These are phyloP conservation scores for Talaromyces sp. DNA, from an alignment of 2,329 filamentous ascomycete genomes.

Conservation along the genomic window DNA sequence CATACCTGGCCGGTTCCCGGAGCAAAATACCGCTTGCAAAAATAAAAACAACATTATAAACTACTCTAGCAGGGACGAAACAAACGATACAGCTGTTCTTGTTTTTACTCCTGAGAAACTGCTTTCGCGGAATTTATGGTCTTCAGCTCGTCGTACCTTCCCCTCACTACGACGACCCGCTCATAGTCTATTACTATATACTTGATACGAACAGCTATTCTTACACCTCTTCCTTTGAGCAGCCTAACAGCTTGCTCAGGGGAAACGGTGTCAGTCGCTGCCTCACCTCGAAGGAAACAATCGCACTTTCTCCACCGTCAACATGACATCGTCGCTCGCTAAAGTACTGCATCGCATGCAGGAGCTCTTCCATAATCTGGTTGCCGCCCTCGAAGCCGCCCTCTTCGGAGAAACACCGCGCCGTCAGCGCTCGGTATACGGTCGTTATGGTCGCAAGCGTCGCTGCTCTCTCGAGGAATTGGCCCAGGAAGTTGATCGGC, in stretches of 20 bases:
- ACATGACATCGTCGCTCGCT: slow-evolving; percentile 36
- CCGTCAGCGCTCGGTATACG: slow-evolving; percentile 33
- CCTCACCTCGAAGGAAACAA: not conserved
- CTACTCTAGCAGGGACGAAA: not conserved
- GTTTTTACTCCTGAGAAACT: not conserved
- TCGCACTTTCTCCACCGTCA: slow-evolving; percentile 13
- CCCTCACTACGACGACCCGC: slow-evolving; percentile 1
- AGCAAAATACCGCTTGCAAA: slow-evolving; percentile 10
- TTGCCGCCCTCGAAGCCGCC: slow-evolving; percentile 39
- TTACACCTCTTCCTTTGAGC: slow-evolving; percentile 8
- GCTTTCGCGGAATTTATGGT: not conserved
- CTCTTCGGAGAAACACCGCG: slow-evolving; percentile 33
- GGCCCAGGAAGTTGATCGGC: slow-evolving; percentile 37
- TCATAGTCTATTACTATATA: not conserved
- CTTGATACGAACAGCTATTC: not conserved
- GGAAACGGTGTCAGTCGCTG: slow-evolving; percentile 3
- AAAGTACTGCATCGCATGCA: slow-evolving; percentile 42
- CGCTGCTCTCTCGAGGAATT: slow-evolving; percentile 39
- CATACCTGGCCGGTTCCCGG: slow-evolving; percentile 15
- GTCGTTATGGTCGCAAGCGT: slow-evolving; percentile 31
- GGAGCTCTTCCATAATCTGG: slow-evolving; percentile 40
- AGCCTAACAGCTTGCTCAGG: slow-evolving; percentile 13
- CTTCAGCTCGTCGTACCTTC: not conserved
- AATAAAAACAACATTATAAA: slow-evolving; percentile 3
- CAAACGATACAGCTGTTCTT: not conserved